These are phyloP conservation scores for Myxozyma kluyveri DNA, from an alignment of 805 yeast genomes.

Conservation along the genomic window DNA sequence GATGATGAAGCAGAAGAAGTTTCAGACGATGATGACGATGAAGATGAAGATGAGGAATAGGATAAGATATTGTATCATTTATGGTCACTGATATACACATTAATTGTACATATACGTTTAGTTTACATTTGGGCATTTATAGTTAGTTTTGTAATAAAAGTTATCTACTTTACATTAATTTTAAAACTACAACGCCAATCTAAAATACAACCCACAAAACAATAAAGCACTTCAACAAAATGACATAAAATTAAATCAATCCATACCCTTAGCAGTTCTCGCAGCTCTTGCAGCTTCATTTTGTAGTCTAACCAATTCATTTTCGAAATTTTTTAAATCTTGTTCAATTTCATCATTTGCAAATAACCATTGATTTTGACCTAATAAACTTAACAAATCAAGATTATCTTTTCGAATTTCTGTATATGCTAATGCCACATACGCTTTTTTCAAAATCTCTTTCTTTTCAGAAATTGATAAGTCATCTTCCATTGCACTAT, in stretches of 20 bases:
- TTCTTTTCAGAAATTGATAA: slow-evolving; percentile 17
- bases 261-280: slow-evolving; percentile 8
- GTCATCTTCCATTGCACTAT: slow-evolving; percentile 23
- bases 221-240: too few relatives aligned
- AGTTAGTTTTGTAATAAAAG: slow-evolving; percentile 2
- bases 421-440: slow-evolving; percentile 34
- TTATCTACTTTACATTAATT: neutral
- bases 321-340: slow-evolving; percentile 29
- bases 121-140: too few relatives aligned
- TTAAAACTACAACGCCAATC: neutral
- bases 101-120: too few relatives aligned
- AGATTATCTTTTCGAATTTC: slow-evolving; percentile 34
- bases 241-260: neutral
- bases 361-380: slow-evolving; percentile 38
- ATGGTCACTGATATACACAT: too few relatives aligned
- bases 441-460: slow-evolving; percentile 27
- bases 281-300: slow-evolving; percentile 21
- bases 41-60: slow-evolving; percentile 15
- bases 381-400: slow-evolving; percentile 31
- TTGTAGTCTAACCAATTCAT: slow-evolving; percentile 24
- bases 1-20: slow-evolving; percentile 29
- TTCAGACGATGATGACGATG: slow-evolving; percentile 30
- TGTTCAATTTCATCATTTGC: slow-evolving; percentile 35
- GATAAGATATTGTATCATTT: too few relatives aligned
- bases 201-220: neutral